Evolutionary conservation across 1,284 basidiomycete genomes (phyloP).

Genomic region (Mycosarcoma maydis): DNA sequence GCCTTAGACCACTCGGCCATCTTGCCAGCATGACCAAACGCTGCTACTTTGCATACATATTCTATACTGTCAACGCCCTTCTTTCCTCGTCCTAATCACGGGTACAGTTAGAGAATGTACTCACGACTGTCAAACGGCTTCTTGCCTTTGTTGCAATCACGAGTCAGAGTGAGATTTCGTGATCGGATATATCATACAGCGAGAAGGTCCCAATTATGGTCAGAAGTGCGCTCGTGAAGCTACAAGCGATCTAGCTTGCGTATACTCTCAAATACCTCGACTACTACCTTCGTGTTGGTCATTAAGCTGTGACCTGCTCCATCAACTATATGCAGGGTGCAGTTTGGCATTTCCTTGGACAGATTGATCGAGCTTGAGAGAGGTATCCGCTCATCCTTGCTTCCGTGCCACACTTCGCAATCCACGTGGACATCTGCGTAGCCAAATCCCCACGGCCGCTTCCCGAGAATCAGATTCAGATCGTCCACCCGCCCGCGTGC

Average conservation of each 20-base stretch:
- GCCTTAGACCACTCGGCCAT: slow-evolving; percentile 64
- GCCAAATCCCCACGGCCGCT: slow-evolving; percentile 75
- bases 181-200: too few relatives aligned
- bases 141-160: too few relatives aligned
- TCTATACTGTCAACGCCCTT: too few relatives aligned
- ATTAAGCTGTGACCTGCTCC: slow-evolving; percentile 91
- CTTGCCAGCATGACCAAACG: slow-evolving; percentile 22
- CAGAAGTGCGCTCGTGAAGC: background rate
- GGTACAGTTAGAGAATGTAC: too few relatives aligned
- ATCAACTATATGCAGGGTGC: slow-evolving; percentile 81
- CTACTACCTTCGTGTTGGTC: slow-evolving; percentile 72
- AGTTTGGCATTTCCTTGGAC: slow-evolving; percentile 84
- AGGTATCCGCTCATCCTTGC: slow-evolving; percentile 89
- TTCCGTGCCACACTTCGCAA: slow-evolving; percentile 92
- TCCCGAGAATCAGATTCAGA: slow-evolving; percentile 87
- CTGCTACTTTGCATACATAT: background rate
- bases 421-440: slow-evolving; percentile 76
- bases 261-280: slow-evolving; percentile 58
- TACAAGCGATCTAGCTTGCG: slow-evolving; percentile 4
- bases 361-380: slow-evolving; percentile 85
- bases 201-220: background rate
- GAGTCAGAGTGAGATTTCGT: too few relatives aligned
- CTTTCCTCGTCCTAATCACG: too few relatives aligned
- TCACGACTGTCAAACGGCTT: too few relatives aligned
- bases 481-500: slow-evolving; percentile 89